Conservation (phyloP, 139 green algal genomes). For the Coelastrella sp. region DNA sequence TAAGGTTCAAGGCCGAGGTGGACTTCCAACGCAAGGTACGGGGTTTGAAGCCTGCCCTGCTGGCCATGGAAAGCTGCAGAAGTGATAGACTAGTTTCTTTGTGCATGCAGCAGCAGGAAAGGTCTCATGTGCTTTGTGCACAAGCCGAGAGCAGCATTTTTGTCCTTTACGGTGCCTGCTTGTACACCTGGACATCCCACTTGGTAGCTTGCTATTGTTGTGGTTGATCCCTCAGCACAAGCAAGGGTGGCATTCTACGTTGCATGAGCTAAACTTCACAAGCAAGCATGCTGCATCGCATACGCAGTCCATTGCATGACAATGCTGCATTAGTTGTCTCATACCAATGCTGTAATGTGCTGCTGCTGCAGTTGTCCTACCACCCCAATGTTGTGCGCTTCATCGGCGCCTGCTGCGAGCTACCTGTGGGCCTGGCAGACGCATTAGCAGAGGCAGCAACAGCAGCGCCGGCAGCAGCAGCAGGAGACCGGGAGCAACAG, state of each 20-base stretch:
- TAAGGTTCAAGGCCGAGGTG: conserved; percentile 68
- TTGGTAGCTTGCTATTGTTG: too few species aligned
- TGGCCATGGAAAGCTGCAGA: background rate
- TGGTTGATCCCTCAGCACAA: too few species aligned
- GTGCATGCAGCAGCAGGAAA: background rate
- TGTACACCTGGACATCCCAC: too few species aligned
- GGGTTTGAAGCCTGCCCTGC: background rate
- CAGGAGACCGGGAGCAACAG: background rate
- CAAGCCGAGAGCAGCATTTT: too few species aligned
- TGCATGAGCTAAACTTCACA: too few species aligned
- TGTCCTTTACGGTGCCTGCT: too few species aligned
- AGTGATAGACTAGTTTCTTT: background rate
- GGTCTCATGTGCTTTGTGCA: background rate
- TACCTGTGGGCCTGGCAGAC: conserved; percentile 18
- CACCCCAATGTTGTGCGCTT: conserved; percentile 76
- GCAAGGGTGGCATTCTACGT: too few species aligned
- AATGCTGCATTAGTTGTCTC: background rate
- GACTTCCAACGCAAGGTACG: conserved; percentile 66
- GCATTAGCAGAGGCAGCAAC: conserved; percentile 3
- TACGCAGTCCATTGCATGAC: too few species aligned
- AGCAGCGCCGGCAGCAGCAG: background rate
- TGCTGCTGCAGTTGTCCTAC: conserved; percentile 52
- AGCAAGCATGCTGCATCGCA: too few species aligned
- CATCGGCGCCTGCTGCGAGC: conserved; percentile 61
- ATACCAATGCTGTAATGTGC: background rate